Evolutionary conservation across 2,329 filamentous ascomycete genomes (phyloP), one percentile per base, ranked within the genome.

Genomic region (Sporothrix luriei): DNA sequence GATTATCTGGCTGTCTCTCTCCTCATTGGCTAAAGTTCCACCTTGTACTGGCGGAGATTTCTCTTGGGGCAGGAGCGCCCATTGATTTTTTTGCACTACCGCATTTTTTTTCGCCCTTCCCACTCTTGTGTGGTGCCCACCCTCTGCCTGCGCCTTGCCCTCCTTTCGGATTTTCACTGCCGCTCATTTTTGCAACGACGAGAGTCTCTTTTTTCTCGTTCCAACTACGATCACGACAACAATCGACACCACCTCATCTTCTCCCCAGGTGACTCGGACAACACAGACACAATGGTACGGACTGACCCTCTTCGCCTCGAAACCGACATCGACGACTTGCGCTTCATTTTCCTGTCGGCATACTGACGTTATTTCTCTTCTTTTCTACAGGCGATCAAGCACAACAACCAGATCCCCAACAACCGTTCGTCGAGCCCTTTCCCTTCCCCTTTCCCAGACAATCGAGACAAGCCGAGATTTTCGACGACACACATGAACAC

Each of bases 381-480:
- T 75, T 76, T 73, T 76, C 76, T 80, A 26, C 38, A 90, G 94
- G 92, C 94, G 88, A 97, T 98, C 93, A 97, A 97, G 90, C 93
- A 97, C 91, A 98, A 98, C 88, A 93, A 97, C 88, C 91, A 94
- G 88, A 91, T 97, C 84, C 91, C 91, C 83, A 91, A 94, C 89
- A 97, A 96, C 90, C 94, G 91, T 93, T 86, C 87, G 90, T 80
- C 78, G 70, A 72, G 71, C 74, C 73, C 75, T 71, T 73, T 73
- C 74, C 73, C 75, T 71, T 73, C 73, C 68, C 75, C 74, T 11
- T 14, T 2, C 16, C 14, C 4, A 7, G 19, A 49, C 19, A 21
- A 13, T 7, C 38, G 16, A 46, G n/a, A 16, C 13, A 48, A 46
- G 38, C 4, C 16, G 46, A 43, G 11, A 49, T 49, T 38, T 11